phyloP scores from a whole-genome alignment of 352 stramenopile species.

The Phytophthora tentaculata region DNA sequence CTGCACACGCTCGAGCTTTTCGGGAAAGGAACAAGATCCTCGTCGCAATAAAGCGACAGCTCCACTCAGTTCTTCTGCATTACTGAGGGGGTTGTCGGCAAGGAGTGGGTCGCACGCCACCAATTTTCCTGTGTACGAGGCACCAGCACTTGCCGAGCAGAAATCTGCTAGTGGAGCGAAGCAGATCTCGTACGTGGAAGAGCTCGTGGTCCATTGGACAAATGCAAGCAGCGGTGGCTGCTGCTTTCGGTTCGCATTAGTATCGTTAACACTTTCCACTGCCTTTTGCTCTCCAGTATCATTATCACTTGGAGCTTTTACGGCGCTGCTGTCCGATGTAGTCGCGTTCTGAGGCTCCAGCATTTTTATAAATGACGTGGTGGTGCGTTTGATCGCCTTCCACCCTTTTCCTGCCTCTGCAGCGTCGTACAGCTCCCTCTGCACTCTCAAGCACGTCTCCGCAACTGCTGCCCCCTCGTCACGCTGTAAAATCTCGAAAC shows the following conservation, averaged over 20 bases:
- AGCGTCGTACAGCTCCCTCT: slow-evolving; percentile 27
- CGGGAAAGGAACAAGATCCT: slow-evolving; percentile 70
- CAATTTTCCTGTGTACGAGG: slow-evolving; percentile 50
- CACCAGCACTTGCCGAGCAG: slow-evolving; percentile 42
- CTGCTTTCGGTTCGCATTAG: background rate
- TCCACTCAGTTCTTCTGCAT: slow-evolving; percentile 40
- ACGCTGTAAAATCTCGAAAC: slow-evolving; percentile 48
- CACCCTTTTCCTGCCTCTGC: slow-evolving; percentile 29
- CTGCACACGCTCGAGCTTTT: slow-evolving; percentile 73
- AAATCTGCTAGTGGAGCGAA: slow-evolving; percentile 78
- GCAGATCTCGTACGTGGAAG: slow-evolving; percentile 47
- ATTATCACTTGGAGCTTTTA: background rate
- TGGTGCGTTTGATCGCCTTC: slow-evolving; percentile 52
- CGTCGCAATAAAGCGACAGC: slow-evolving; percentile 62
- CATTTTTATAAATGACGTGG: slow-evolving; percentile 63
- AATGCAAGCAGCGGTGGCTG: slow-evolving; percentile 65
- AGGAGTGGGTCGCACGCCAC: slow-evolving; percentile 59
- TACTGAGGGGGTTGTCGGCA: slow-evolving; percentile 47
- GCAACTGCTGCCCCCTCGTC: slow-evolving; percentile 32
- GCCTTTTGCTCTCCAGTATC: background rate
- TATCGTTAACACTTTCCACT: background rate
- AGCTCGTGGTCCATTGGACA: slow-evolving; percentile 64
- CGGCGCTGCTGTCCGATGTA: background rate
- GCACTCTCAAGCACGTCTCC: slow-evolving; percentile 41
- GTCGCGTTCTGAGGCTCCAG: slow-evolving; percentile 33